Evolutionary conservation across 176 grass and related monocot species (phyloP).

Genomic region (Themeda triandra): DNA sequence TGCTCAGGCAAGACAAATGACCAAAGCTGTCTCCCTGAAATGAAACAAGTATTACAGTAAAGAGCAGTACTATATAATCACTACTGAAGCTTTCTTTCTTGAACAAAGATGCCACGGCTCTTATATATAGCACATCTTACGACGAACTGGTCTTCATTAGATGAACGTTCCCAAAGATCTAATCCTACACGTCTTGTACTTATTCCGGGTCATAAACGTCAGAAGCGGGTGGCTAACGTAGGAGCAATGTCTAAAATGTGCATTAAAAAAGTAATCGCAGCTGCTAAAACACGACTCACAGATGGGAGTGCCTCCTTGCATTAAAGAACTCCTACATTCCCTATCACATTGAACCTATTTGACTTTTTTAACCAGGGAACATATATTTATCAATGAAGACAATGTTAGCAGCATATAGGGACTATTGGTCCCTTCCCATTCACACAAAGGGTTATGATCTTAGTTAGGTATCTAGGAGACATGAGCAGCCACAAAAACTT

Average conservation of each 20-base stretch:
- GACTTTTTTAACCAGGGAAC: background rate
- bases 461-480: background rate
- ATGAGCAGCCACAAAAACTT: background rate
- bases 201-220: constrained; percentile 29
- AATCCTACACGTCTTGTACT: background rate
- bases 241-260: background rate
- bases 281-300: constrained; percentile 32
- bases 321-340: constrained; percentile 4
- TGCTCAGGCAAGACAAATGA: background rate
- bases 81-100: constrained; percentile 11
- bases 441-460: constrained; percentile 13
- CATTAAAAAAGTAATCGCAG: background rate
- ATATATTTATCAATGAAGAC: constrained; percentile 11
- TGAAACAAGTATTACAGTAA: background rate
- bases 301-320: background rate
- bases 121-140: background rate
- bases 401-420: constrained; percentile 9
- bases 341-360: constrained; percentile 10
- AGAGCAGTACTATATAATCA: background rate
- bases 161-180: background rate
- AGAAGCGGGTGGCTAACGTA: background rate
- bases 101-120: background rate
- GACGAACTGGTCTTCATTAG: background rate
- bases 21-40: background rate
- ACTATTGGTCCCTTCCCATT: constrained; percentile 21